These are phyloP conservation scores for Penicillium digitatum DNA, from an alignment of 2,329 filamentous ascomycete species.

Conservation along the genomic window DNA sequence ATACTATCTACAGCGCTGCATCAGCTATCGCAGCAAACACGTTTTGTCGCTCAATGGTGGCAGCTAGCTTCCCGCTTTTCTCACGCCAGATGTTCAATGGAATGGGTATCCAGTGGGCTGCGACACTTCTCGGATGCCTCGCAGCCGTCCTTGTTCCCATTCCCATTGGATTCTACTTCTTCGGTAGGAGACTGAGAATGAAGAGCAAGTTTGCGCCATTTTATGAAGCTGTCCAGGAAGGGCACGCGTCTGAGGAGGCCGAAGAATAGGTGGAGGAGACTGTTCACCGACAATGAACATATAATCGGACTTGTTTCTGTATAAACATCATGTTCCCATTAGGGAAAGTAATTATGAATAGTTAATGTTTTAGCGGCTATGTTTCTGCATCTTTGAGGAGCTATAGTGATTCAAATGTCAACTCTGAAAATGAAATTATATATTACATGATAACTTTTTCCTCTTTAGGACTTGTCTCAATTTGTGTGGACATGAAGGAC, in stretches of 20 bases:
- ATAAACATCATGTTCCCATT: not conserved
- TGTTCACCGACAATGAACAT: not conserved
- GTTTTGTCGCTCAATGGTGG: conserved; percentile 50
- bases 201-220: conserved; percentile 37
- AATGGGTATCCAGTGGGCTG: conserved; percentile 35
- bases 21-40: conserved; percentile 56
- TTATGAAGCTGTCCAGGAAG: conserved; percentile 47
- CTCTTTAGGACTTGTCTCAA: not conserved
- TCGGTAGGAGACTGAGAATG: conserved; percentile 22
- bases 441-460: not conserved
- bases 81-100: conserved; percentile 53
- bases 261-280: conserved; percentile 5
- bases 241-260: conserved; percentile 29
- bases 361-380: not conserved
- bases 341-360: conserved; percentile 1
- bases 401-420: not conserved
- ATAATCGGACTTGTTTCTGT: not conserved
- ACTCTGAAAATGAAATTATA: not conserved
- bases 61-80: conserved; percentile 53
- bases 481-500: not conserved
- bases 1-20: conserved; percentile 37
- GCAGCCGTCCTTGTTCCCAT: conserved; percentile 37
- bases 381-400: not conserved
- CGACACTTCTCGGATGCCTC: conserved; percentile 38
- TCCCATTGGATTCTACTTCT: conserved; percentile 38